Percentiles rank a stretch among this genome's conserved stretches.
These are phyloP conservation scores for Basipetospora chlamydospora DNA, from an alignment of 2,329 filamentous ascomycete species.

Conservation along the genomic window DNA sequence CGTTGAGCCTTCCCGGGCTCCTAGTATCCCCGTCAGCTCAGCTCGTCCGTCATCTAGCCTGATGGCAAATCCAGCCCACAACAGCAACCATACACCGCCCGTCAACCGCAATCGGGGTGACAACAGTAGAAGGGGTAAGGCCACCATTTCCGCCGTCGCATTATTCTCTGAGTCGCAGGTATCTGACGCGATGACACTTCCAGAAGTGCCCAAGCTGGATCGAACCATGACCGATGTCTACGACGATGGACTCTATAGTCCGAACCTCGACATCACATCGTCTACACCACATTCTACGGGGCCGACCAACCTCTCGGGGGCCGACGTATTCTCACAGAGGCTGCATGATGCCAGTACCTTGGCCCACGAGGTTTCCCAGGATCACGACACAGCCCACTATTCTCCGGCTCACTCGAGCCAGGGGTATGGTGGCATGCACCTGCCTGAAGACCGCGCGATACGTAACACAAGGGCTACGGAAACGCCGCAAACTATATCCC, in stretches of 20 bases:
- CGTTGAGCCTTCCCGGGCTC: no score
- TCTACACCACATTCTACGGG: slow-evolving; percentile 30
- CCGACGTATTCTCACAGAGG: slow-evolving; percentile 57
- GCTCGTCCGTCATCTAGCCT: no score
- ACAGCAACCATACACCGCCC: no score
- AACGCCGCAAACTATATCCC: slow-evolving; percentile 77
- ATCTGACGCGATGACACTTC: neutral
- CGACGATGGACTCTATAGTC: slow-evolving; percentile 72
- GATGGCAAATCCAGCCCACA: no score
- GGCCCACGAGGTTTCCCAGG: neutral
- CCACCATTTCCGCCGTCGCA: neutral
- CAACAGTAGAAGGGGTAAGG: neutral
- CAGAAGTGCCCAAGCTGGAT: slow-evolving; percentile 58
- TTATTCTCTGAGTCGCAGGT: slow-evolving; percentile 1
- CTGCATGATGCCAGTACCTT: slow-evolving; percentile 48
- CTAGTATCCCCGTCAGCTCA: no score
- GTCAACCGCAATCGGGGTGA: no score
- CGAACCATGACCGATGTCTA: slow-evolving; percentile 78
- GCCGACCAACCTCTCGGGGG: slow-evolving; percentile 27
- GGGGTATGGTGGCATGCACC: neutral
- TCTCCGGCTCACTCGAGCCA: neutral
- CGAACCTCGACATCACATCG: slow-evolving; percentile 44
- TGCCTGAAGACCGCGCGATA: slow-evolving; percentile 13
- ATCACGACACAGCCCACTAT: neutral
- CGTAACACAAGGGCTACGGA: slow-evolving; percentile 21